These are phyloP conservation scores for Myxozyma monticola DNA, from an alignment of 805 yeast genomes.

Conservation along the genomic window DNA sequence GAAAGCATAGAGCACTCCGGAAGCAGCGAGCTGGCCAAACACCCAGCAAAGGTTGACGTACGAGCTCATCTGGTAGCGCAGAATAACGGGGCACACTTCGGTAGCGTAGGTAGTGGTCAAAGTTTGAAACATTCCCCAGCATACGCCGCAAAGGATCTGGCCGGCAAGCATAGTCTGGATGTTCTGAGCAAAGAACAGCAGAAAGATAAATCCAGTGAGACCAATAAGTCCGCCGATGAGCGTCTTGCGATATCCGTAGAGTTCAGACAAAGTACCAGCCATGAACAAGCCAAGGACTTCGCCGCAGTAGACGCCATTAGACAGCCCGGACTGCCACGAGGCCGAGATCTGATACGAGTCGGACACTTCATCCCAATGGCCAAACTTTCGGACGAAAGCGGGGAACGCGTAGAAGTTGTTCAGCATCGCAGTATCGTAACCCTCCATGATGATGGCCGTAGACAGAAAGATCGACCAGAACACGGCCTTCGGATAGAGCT, in stretches of 20 bases:
- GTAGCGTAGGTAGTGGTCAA: slow-evolving; percentile 57
- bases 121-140: slow-evolving; percentile 58
- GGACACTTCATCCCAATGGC: slow-evolving; percentile 5
- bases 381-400: slow-evolving; percentile 23
- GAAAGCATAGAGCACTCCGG: slow-evolving; percentile 51
- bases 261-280: slow-evolving; percentile 49
- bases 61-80: slow-evolving; percentile 54
- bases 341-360: slow-evolving; percentile 32
- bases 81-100: slow-evolving; percentile 55
- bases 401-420: slow-evolving; percentile 44
- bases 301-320: slow-evolving; percentile 42
- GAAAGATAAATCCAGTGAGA: slow-evolving; percentile 46
- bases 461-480: slow-evolving; percentile 50
- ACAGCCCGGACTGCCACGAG: slow-evolving; percentile 37
- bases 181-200: slow-evolving; percentile 49
- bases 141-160: slow-evolving; percentile 43
- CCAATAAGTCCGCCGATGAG: slow-evolving; percentile 41
- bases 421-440: slow-evolving; percentile 47
- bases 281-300: slow-evolving; percentile 49
- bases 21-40: slow-evolving; percentile 53
- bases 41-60: slow-evolving; percentile 55
- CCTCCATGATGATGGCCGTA: slow-evolving; percentile 50
- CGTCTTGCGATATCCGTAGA: slow-evolving; percentile 49
- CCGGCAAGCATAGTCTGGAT: slow-evolving; percentile 44
- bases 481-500: slow-evolving; percentile 44